A percentile compares a stretch with the other conserved stretches of the same genome.
These are phyloP conservation scores for Dendrostoma leiphaemia DNA, from an alignment of 2,329 filamentous ascomycete species.

Conservation along the genomic window DNA sequence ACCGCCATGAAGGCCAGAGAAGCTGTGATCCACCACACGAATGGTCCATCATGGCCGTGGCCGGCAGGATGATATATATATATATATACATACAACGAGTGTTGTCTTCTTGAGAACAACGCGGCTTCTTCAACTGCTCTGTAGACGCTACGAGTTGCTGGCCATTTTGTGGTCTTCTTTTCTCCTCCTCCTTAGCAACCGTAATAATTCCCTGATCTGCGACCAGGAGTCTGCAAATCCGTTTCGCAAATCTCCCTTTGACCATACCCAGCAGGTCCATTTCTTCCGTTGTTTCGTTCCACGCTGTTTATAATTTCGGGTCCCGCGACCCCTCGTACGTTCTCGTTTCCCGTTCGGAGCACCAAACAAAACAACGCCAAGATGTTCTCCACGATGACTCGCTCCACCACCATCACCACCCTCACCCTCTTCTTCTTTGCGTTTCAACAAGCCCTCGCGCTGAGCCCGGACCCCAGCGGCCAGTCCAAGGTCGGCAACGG, in stretches of 20 bases:
- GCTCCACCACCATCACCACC: not conserved
- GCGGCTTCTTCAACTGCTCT: too few species aligned
- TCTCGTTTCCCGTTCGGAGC: too few species aligned
- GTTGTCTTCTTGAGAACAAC: too few species aligned
- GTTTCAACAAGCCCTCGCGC: slow-evolving; percentile 5
- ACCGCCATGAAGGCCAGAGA: too few species aligned
- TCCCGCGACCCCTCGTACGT: too few species aligned
- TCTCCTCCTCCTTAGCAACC: too few species aligned
- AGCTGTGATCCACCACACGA: too few species aligned
- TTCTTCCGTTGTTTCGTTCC: slow-evolving; percentile 1
- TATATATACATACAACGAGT: too few species aligned
- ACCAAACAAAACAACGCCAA: not conserved
- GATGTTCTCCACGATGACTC: slow-evolving; percentile 1
- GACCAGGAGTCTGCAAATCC: slow-evolving; percentile 16
- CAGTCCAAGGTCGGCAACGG: slow-evolving; percentile 1
- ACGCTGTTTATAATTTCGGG: too few species aligned
- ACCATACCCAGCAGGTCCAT: not conserved
- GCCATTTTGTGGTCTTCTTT: too few species aligned
- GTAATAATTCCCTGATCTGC: slow-evolving; percentile 9
- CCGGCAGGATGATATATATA: too few species aligned
- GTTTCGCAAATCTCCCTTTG: slow-evolving; percentile 7
- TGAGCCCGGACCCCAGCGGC: not conserved
- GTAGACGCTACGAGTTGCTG: not conserved
- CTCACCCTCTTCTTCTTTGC: slow-evolving; percentile 8
- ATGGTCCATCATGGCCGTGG: too few species aligned